Evolutionary conservation across 2,329 filamentous ascomycete species (phyloP), one percentile per base, ranked within the genome.

Genomic region (Fusarium anguioides): DNA sequence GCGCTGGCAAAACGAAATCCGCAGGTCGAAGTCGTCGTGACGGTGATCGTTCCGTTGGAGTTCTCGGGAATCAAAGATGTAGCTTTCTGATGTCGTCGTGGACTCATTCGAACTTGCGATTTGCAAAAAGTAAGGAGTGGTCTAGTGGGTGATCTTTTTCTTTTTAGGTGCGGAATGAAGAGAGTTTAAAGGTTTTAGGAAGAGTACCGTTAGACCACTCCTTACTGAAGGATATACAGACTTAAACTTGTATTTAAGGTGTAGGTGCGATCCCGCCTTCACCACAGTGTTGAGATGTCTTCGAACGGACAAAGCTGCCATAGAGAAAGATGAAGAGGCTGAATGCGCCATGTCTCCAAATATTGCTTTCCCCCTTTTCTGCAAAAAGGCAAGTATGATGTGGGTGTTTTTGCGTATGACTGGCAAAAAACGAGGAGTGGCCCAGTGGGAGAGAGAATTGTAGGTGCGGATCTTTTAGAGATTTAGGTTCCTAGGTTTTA

Each of bases 71-170:
- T 14, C 6, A 31, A 50, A 42, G 29, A 24, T 4, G 7, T 6
- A 9, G 36, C 2, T 5, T 4, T 8, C 10, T 24, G 17, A 15
- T 17, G 8, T 31, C n/a, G 8, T 18, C 10, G 35, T 24, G 27
- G 14, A 11, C 11, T 15, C n/a, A 8, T 29, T 54, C 24, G 44
- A 54, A 54, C 20, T 49, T 7, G 11, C 9, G 21, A 17, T 23
- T 10, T 9, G 17, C 24, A 53, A 54, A 54, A 54, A 26, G 39
- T 26, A 26, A 54, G 50, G 51, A 50, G 44, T 6, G 14, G 51
- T 12, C 31, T 17, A 36, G 5, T 21, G 21, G 39, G 27, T 10
- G 39, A 27, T 24, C 15, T 12, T 1, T 23, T n/a, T n/a, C n/a
- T 8, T 44, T 44, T 29, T 44, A 44, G 41, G 41, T 15, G 41